Evolutionary conservation across 768 basidiomycete species (phyloP), one percentile per base, ranked within the genome.

Genomic region (Phaeotremella fagi): DNA sequence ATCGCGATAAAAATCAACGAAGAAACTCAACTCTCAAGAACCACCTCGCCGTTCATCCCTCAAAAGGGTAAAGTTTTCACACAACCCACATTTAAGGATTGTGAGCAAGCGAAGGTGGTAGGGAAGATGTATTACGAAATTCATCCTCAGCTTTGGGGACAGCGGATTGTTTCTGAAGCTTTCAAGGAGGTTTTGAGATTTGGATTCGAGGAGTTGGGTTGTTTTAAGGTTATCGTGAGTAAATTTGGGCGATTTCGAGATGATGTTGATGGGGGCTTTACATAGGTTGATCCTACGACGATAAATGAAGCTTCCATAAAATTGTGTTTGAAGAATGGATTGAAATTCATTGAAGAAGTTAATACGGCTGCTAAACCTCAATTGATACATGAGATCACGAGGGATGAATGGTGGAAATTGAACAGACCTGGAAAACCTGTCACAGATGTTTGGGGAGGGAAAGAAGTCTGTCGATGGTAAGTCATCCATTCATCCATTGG

Each of bases 141-240:
- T 16, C 70, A 72, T 57, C 70, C 70, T 4, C 70, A 72, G 37
- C 42, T 72, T 4, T 72, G 70, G 70, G 68, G 68, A 20, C 52
- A 61, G 45, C 65, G 70, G 2, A 43, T 72, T 16, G 65, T 70
- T 59, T 48, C 50, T 11, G 68, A 72, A 55, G 70, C 68, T 33
- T 69, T 72, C 38, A 49, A 45, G 3, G 70, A 72, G 43, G 61
- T 70, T 1, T 43, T 72, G 28, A 25, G 70, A 22, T 72, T 72
- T 33, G 68, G 63, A 1, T 61, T 72, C 23, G 70, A 72, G 45
- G 68, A 69, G 35, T 38, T 69, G 16, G 70, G 70, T 2, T 67
- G 66, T 52, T 22, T 22, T 14, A 31, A 26, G 4, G 49, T 72
- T 20, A 36, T 33, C 6, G 70, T 72, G 41, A 29, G 64, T 58